These are phyloP conservation scores for Solanum infundibuliforme DNA, from an alignment of 257 asterid genomes.

Conservation along the genomic window DNA sequence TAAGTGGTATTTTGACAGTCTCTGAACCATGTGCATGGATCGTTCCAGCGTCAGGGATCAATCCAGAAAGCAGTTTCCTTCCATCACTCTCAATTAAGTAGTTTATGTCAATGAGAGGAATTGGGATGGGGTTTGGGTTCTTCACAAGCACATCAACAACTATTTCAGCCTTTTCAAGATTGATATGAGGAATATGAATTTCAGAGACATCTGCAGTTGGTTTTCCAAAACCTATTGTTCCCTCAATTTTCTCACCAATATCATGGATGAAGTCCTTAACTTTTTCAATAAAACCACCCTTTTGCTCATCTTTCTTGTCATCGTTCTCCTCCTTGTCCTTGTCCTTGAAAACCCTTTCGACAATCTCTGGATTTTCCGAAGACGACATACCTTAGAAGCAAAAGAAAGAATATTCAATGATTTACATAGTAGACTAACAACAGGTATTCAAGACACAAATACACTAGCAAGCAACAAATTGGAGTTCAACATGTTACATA, in stretches of 20 bases:
- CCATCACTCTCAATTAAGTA: slow-evolving; percentile 82
- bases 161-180: slow-evolving; percentile 69
- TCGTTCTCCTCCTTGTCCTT: slow-evolving; percentile 2
- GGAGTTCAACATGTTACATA: neutral
- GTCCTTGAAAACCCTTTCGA: slow-evolving; percentile 42
- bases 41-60: slow-evolving; percentile 91
- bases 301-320: slow-evolving; percentile 47
- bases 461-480: neutral
- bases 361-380: slow-evolving; percentile 42
- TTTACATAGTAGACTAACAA: neutral
- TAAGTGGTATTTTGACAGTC: slow-evolving; percentile 77
- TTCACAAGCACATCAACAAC: slow-evolving; percentile 68
- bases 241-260: slow-evolving; percentile 95
- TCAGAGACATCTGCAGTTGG: slow-evolving; percentile 91
- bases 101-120: slow-evolving; percentile 89
- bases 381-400: slow-evolving; percentile 52
- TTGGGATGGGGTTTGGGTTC: slow-evolving; percentile 89
- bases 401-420: neutral
- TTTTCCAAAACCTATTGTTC: slow-evolving; percentile 79
- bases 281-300: slow-evolving; percentile 68
- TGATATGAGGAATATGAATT: slow-evolving; percentile 73
- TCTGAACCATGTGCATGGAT: slow-evolving; percentile 86
- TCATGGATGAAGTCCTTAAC: slow-evolving; percentile 87
- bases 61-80: slow-evolving; percentile 69
- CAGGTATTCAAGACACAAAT: neutral